Evolutionary conservation across 1,284 basidiomycete species (phyloP).

Genomic region (Puccinia polysora): DNA sequence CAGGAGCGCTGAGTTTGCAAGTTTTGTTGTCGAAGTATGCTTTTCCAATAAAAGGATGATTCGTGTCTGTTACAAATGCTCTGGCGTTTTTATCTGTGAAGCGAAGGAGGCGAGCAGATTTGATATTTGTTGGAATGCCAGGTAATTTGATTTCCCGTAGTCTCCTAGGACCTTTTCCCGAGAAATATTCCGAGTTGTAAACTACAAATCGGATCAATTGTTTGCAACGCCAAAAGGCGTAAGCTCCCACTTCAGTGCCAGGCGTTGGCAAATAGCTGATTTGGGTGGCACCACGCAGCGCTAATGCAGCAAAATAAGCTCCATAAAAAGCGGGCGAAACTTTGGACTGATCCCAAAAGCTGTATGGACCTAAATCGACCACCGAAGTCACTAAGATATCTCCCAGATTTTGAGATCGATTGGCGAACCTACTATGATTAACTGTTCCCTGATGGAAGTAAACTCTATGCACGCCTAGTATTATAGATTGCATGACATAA

Average conservation of each 20-base stretch:
- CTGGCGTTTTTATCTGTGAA: neutral
- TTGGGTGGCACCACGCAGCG: constrained; percentile 51
- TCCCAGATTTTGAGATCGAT: neutral
- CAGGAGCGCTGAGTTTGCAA: neutral
- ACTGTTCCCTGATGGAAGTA: constrained; percentile 57
- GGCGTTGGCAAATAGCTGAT: constrained; percentile 55
- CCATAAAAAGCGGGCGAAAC: constrained; percentile 56
- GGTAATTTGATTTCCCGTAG: neutral
- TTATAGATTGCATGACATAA: constrained; percentile 56
- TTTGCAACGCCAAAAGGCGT: neutral
- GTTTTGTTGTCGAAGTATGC: neutral
- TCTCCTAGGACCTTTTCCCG: neutral
- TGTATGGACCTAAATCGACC: neutral
- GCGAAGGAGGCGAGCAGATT: neutral
- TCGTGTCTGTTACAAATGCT: neutral
- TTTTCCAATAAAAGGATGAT: neutral
- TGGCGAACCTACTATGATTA: neutral
- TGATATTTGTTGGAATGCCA: neutral
- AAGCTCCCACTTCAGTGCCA: constrained; percentile 53
- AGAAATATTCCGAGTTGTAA: constrained; percentile 13
- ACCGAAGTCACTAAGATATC: neutral
- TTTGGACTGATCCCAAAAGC: constrained; percentile 44
- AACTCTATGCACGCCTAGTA: constrained; percentile 55
- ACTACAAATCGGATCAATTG: neutral
- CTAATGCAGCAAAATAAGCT: constrained; percentile 55